phyloP scores from a whole-genome alignment of 2,329 filamentous ascomycete species.

The Neurospora crassa region DNA sequence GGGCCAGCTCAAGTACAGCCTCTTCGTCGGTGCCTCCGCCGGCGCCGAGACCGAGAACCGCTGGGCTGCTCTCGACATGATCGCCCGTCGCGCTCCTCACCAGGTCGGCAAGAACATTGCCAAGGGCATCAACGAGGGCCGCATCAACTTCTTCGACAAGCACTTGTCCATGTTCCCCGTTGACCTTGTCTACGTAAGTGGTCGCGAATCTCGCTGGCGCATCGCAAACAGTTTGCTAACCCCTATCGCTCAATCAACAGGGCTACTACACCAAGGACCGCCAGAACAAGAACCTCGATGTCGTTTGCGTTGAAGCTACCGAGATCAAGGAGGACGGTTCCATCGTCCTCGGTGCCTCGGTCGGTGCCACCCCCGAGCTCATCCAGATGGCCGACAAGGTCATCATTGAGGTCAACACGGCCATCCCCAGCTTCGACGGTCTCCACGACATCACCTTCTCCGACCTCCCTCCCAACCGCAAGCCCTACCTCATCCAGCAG shows the following conservation, averaged over 20 bases:
- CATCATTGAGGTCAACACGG: constrained; percentile 87
- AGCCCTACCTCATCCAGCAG: constrained; percentile 77
- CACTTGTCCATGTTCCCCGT: constrained; percentile 87
- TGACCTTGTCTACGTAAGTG: constrained; percentile 66
- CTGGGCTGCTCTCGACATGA: constrained; percentile 87
- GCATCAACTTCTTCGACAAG: constrained; percentile 90
- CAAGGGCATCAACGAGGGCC: constrained; percentile 80
- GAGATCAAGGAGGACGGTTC: constrained; percentile 84
- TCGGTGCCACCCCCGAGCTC: constrained; percentile 77
- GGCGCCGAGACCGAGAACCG: constrained; percentile 86
- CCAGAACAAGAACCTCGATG: constrained; percentile 61
- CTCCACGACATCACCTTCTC: constrained; percentile 87
- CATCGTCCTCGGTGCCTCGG: constrained; percentile 77
- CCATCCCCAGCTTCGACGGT: constrained; percentile 74
- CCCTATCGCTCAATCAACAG: constrained; percentile 24
- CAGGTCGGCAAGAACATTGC: constrained; percentile 86
- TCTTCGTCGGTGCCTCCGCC: constrained; percentile 85
- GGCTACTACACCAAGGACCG: constrained; percentile 79
- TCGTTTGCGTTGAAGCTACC: constrained; percentile 76
- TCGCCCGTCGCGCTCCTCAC: constrained; percentile 73
- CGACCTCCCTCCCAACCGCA: constrained; percentile 70
- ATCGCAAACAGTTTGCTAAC: not conserved
- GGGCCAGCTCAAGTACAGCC: constrained; percentile 73
- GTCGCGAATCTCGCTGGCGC: not conserved
- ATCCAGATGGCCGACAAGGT: constrained; percentile 90